Base-by-base conservation (phyloP, 495 filamentous ascomycete genomes). In the Hypoxylon rickii region DNA sequence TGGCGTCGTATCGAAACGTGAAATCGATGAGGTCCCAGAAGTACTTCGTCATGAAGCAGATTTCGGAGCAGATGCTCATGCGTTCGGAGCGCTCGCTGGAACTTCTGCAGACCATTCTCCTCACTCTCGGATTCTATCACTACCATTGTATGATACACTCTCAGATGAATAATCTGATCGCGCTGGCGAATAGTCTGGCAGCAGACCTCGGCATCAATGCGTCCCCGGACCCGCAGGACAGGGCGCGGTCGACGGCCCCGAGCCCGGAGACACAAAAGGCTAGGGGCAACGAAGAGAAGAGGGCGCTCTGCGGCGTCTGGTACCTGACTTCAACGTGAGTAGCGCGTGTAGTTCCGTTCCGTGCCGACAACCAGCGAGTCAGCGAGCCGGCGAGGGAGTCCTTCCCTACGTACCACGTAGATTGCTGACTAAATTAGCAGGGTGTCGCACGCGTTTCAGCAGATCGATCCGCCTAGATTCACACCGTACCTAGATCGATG, bases 71-170 rank as follows among this genome's bases (percentile, higher is more conserved):
- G 17, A 74, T 83, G 66, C 58, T 80, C 11, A 49, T 80, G 43
- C 70, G 73, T 26, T 70, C 71, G 4, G 74, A 80, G 36, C 63
- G 75, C 13, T 78, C 73, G 19, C 58, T 82, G 32, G 78, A 83
- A 32, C 58, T 79, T 13, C 70, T 82, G 8, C 72, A 78, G 63
- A 76, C 78, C 12, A 68, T 79, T 16, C 56, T 79, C 8, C 58
- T 80, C 1, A 70, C 75, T 37, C 55, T 81, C 13, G 78, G 77
- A 7, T 80, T 70, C 66, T 75, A 72, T 37, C 72, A 70, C 38
- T 73, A 70, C 55, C 76, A 64, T 50, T 75, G 65, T 54, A 60
- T 66, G 66, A 66, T 66, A 62, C 76, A 66, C 62, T 67, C 65
- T 26, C 73, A 76, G 49, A 61, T 75, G 20, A 76, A 72, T 58